phyloP scores from a whole-genome alignment of 106 monocot species.

The Allium cepa region DNA sequence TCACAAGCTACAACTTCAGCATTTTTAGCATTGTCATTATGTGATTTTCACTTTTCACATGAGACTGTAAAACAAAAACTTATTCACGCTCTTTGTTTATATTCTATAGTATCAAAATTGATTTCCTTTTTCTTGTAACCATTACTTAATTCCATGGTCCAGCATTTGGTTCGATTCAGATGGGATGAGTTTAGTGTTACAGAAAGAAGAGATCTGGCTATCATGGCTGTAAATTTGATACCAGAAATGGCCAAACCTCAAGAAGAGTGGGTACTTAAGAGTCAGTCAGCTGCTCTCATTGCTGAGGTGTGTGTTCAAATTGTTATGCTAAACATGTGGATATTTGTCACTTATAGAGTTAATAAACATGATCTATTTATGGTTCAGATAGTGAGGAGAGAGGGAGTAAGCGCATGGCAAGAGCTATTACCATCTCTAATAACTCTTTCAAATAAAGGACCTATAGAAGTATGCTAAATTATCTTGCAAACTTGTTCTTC shows the following conservation, averaged over 20 bases:
- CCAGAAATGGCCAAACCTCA: constrained; percentile 51
- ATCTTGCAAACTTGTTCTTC: not conserved
- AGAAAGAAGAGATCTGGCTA: constrained; percentile 76
- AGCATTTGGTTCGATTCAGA: constrained; percentile 92
- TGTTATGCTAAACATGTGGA: not conserved
- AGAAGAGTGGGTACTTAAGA: constrained; percentile 96
- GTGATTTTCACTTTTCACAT: not conserved
- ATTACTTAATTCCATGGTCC: constrained; percentile 6
- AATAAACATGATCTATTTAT: constrained; percentile 1
- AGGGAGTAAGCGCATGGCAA: constrained; percentile 75
- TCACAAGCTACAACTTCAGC: no score
- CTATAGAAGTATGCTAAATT: constrained; percentile 53
- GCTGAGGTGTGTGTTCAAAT: constrained; percentile 58
- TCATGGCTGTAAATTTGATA: constrained; percentile 49
- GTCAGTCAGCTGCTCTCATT: constrained; percentile 87
- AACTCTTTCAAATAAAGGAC: constrained; percentile 76
- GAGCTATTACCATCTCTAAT: constrained; percentile 75
- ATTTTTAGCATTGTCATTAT: not conserved
- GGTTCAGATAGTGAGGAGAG: constrained; percentile 73
- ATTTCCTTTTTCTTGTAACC: not conserved
- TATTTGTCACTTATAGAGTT: no score
- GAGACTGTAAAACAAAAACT: no score
- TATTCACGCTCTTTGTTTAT: not conserved
- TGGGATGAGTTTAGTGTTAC: constrained; percentile 74
- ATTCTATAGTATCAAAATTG: constrained; percentile 1